These are phyloP conservation scores for Phaeosphaeria sp. DNA, from an alignment of 2,329 filamentous ascomycete species.

Conservation along the genomic window DNA sequence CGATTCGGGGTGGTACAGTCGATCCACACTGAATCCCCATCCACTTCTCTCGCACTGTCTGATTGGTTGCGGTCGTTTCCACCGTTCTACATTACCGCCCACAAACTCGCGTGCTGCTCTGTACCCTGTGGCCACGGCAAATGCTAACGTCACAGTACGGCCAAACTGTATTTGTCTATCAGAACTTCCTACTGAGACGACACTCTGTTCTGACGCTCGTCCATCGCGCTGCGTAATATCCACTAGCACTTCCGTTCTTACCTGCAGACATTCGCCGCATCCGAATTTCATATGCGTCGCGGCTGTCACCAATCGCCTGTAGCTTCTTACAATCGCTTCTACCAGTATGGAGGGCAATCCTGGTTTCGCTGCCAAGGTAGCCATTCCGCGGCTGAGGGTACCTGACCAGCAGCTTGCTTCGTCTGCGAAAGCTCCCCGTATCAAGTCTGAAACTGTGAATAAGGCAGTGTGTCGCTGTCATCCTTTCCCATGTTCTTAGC, in stretches of 20 bases:
- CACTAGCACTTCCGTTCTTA: too few relatives aligned
- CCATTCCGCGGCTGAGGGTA: not conserved
- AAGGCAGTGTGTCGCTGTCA: constrained; percentile 16
- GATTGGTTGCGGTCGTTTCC: not conserved
- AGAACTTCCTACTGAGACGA: too few relatives aligned
- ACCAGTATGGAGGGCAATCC: not conserved
- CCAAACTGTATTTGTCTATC: too few relatives aligned
- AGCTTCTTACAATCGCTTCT: not conserved
- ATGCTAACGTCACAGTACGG: too few relatives aligned
- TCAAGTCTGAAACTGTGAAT: constrained; percentile 14
- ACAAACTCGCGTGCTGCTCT: too few relatives aligned
- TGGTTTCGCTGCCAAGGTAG: not conserved
- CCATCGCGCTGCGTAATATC: not conserved
- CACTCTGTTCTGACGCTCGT: too few relatives aligned
- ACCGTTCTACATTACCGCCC: too few relatives aligned
- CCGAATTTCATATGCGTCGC: too few relatives aligned
- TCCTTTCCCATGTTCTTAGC: not conserved
- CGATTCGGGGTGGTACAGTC: too few relatives aligned
- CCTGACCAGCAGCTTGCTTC: not conserved
- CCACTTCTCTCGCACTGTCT: not conserved
- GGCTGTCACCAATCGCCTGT: not conserved
- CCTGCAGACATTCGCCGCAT: too few relatives aligned
- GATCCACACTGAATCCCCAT: not conserved
- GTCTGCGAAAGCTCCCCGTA: constrained; percentile 4
- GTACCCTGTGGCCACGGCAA: too few relatives aligned